Conservation (phyloP, 2,329 filamentous ascomycete genomes). For the Trichophyton simii region DNA sequence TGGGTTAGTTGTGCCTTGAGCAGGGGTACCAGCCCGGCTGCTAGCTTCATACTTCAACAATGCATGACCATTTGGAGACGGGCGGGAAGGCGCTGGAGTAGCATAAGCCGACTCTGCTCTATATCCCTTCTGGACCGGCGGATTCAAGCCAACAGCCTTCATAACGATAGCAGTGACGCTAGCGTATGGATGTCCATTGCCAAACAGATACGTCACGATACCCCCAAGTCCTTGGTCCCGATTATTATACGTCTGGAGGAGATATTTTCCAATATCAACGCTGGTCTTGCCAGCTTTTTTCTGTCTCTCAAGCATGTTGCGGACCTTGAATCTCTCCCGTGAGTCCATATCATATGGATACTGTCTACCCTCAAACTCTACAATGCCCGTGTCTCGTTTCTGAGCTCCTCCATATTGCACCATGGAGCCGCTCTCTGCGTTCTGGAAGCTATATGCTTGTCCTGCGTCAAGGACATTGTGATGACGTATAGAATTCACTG, state of each 20-base stretch:
- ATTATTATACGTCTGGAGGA: slow-evolving; percentile 8
- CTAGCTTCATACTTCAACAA: not conserved
- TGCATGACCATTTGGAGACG: not conserved
- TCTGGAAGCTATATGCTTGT: not conserved
- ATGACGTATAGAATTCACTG: not conserved
- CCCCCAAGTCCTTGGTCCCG: slow-evolving; percentile 10
- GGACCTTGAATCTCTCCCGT: not conserved
- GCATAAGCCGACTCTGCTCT: not conserved
- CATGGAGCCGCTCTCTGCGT: not conserved
- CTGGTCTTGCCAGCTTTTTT: slow-evolving; percentile 8
- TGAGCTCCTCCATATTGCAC: not conserved
- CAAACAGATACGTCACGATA: slow-evolving; percentile 12
- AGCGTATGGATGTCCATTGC: slow-evolving; percentile 4
- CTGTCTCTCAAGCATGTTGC: not conserved
- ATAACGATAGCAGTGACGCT: slow-evolving; percentile 11
- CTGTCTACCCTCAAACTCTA: not conserved
- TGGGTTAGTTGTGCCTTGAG: not conserved
- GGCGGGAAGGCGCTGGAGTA: not conserved
- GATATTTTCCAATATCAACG: slow-evolving; percentile 11
- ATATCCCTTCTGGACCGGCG: not conserved
- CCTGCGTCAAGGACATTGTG: not conserved
- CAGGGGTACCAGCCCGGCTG: not conserved
- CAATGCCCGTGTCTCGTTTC: not conserved
- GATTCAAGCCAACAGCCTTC: slow-evolving; percentile 8
- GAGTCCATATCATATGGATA: slow-evolving; percentile 3